Base-by-base conservation (phyloP, 345 rosid species). In the Syzygium aqueum region DNA sequence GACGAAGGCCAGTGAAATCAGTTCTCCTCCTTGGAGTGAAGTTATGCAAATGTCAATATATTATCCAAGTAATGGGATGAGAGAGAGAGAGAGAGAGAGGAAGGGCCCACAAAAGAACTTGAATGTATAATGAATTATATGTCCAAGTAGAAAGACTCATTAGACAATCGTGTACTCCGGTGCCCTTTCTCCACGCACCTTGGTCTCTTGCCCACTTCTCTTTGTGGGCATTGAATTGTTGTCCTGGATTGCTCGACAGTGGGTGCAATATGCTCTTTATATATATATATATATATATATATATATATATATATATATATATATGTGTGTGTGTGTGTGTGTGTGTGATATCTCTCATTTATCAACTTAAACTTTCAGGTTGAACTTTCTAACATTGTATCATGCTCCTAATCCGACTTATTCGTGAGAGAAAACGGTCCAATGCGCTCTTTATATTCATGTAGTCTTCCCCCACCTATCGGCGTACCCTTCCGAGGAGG, bases 281-380 rank as follows among this genome's bases (percentile, higher is more conserved):
- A 57, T 25, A 57, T 57, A 25, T 19, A 3, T 23, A 5, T 22
- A n/a, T n/a, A n/a, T n/a, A n/a, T n/a, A n/a, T n/a, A n/a, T n/a
- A 25, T 53, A 3, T 23, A 5, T 22, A 25, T 53, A 3, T 23
- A 5, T 22, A 25, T 53, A 3, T 23, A 5, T 22, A 25, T 53
- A 3, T 23, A 5, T 22, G 4, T 57, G 22, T 56, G 23, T 23
- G 23, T 57, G 10, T 53, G 3, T 23, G 5, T 22, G 5, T 54
- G 2, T 57, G 13, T 25, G 0, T 25, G 7, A 25, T 59, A 3
- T 3, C 5, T 11, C 1, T 43, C 30, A 59, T 6, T 1, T 0
- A 59, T 59, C 0, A 1, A 0, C 11, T 11, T 59, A 59, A 59
- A 59, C 30, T 27, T 27, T 59, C 11, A 11, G 2, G 9, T 54